A percentile compares a stretch with the other conserved stretches of the same genome.
phyloP scores from a whole-genome alignment of 345 rosid genomes.

The Citrus medica region DNA sequence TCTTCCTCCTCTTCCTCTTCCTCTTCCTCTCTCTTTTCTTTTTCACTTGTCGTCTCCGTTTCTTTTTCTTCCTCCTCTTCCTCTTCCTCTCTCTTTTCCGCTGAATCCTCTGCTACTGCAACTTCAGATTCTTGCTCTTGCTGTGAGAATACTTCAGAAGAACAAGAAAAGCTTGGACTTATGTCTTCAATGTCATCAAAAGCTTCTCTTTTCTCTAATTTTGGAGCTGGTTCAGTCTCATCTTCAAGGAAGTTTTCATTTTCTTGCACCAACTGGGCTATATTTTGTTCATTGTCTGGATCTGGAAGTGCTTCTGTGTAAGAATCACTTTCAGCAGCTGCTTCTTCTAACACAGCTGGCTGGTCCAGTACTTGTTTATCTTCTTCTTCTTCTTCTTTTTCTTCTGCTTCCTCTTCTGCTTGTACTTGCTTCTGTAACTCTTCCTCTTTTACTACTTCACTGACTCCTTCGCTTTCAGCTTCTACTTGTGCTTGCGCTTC shows the following conservation, averaged over 20 bases:
- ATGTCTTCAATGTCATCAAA: constrained; percentile 6
- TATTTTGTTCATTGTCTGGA: constrained; percentile 23
- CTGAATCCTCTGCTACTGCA: not conserved
- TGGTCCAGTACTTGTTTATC: not conserved
- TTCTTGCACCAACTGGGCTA: constrained; percentile 18
- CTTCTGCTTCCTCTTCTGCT: not conserved
- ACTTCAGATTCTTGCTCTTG: constrained; percentile 1
- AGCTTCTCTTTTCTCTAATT: constrained; percentile 10
- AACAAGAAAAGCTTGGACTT: not conserved
- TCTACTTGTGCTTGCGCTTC: not conserved
- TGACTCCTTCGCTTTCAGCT: not conserved
- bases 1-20: constrained; percentile 13
- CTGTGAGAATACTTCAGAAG: not conserved
- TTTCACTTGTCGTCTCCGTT: constrained; percentile 21
- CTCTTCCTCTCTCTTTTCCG: constrained; percentile 13
- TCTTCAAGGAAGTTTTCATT: constrained; percentile 25
- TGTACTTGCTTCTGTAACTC: no score
- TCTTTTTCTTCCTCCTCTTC: constrained; percentile 15
- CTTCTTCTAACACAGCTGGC: not conserved
- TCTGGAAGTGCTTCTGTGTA: constrained; percentile 14
- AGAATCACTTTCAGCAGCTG: not conserved
- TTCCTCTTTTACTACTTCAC: no score
- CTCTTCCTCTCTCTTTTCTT: constrained; percentile 15
- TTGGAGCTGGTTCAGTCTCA: constrained; percentile 19
- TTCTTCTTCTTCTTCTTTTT: constrained; percentile 15